Conservation (phyloP, 768 basidiomycete genomes). For the Boletus coccyginus region DNA sequence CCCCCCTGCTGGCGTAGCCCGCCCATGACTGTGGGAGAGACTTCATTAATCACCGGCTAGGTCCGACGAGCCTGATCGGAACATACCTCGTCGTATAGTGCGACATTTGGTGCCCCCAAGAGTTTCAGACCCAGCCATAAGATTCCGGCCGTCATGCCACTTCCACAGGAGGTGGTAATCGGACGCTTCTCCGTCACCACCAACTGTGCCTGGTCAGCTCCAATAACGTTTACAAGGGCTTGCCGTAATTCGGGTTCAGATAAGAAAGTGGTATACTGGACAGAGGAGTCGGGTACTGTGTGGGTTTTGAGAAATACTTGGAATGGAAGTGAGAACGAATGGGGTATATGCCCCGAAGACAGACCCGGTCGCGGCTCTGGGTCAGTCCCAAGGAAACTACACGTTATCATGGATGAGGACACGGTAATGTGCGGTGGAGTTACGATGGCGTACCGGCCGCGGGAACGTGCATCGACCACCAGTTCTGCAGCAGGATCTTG, state of each 20-base stretch:
- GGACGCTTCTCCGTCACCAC: conserved; percentile 58
- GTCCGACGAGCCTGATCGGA: conserved; percentile 1
- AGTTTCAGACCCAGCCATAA: conserved; percentile 90
- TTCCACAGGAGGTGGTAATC: conserved; percentile 83
- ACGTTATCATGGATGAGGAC: conserved; percentile 8
- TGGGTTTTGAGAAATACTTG: conserved; percentile 59
- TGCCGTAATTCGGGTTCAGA: conserved; percentile 54
- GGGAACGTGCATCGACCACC: conserved; percentile 84
- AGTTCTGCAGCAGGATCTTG: conserved; percentile 52
- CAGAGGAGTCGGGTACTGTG: conserved; percentile 31
- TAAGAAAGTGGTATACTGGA: conserved; percentile 58
- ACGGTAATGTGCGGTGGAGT: not conserved
- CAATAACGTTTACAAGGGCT: conserved; percentile 63
- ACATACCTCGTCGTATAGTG: conserved; percentile 92
- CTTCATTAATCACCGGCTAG: conserved; percentile 17
- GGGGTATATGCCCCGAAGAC: conserved; percentile 89
- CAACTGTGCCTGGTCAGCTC: conserved; percentile 49
- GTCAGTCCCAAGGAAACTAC: conserved; percentile 74
- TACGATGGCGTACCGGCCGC: conserved; percentile 58
- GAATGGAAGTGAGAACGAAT: conserved; percentile 85
- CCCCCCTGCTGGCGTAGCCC: conserved; percentile 77
- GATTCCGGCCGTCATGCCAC: conserved; percentile 96
- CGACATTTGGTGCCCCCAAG: conserved; percentile 56
- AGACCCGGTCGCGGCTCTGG: conserved; percentile 89
- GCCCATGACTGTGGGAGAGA: conserved; percentile 78